These are phyloP conservation scores for Puccinia novopanici DNA, from an alignment of 1,284 basidiomycete species.

Conservation along the genomic window DNA sequence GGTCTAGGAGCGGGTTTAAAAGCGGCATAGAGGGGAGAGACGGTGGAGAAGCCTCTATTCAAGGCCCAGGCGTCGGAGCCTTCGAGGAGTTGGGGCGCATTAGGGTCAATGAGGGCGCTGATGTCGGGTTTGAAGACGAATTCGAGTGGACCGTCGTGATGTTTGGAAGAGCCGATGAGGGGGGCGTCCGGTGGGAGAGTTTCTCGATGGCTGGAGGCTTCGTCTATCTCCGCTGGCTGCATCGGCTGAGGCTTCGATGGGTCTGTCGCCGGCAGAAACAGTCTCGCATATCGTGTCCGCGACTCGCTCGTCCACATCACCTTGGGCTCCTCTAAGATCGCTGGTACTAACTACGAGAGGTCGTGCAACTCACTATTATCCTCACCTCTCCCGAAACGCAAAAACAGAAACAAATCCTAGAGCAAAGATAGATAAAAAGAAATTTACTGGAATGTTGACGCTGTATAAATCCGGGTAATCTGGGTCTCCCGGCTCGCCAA, in stretches of 20 bases:
- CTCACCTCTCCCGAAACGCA: not conserved
- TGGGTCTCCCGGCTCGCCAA: slow-evolving; percentile 25
- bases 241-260: not conserved
- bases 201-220: slow-evolving; percentile 27
- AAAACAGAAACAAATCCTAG: not conserved
- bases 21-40: slow-evolving; percentile 36
- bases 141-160: not conserved
- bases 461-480: slow-evolving; percentile 36
- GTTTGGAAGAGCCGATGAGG: not conserved
- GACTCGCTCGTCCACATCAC: slow-evolving; percentile 46
- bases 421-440: not conserved
- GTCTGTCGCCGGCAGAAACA: slow-evolving; percentile 25
- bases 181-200: not conserved
- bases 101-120: slow-evolving; percentile 39
- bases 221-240: slow-evolving; percentile 23
- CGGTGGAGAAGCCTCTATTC: slow-evolving; percentile 44
- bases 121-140: slow-evolving; percentile 48
- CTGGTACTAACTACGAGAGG: slow-evolving; percentile 37
- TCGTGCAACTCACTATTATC: not conserved
- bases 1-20: slow-evolving; percentile 37
- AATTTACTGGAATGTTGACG: slow-evolving; percentile 41
- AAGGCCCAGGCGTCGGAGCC: slow-evolving; percentile 41
- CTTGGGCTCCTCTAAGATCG: slow-evolving; percentile 26
- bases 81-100: slow-evolving; percentile 14
- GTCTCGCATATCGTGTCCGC: slow-evolving; percentile 17